Evolutionary conservation across 768 basidiomycete species (phyloP).

Genomic region (Asterophora parasitica): DNA sequence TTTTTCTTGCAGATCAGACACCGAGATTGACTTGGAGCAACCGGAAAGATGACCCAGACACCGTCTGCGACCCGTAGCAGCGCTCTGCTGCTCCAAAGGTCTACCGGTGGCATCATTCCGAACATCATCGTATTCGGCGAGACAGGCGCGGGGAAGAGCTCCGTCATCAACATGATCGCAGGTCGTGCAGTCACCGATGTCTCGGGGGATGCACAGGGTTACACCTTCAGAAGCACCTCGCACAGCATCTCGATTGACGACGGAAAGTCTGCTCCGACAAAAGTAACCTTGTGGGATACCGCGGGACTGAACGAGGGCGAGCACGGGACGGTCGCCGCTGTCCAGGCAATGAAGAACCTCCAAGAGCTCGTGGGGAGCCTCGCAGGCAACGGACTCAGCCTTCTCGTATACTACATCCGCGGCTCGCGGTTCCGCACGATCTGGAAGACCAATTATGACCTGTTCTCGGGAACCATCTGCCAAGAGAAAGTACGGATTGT

Average conservation of each 20-base stretch:
- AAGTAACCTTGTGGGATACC: slow-evolving; percentile 29
- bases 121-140: slow-evolving; percentile 36
- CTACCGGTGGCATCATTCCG: background rate
- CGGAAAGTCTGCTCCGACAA: slow-evolving; percentile 15
- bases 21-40: no score
- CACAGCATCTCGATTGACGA: slow-evolving; percentile 21
- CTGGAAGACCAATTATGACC: slow-evolving; percentile 29
- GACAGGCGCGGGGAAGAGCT: slow-evolving; percentile 29
- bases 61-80: background rate
- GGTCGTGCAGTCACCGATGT: slow-evolving; percentile 20
- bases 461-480: slow-evolving; percentile 33
- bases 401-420: slow-evolving; percentile 36
- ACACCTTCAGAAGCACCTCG: slow-evolving; percentile 26
- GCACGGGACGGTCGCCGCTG: slow-evolving; percentile 16
- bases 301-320: slow-evolving; percentile 34
- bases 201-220: slow-evolving; percentile 28
- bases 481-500: slow-evolving; percentile 32
- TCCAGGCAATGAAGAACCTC: slow-evolving; percentile 17
- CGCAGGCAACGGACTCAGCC: slow-evolving; percentile 17
- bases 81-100: background rate
- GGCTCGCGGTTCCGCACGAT: slow-evolving; percentile 20
- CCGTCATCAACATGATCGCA: slow-evolving; percentile 31
- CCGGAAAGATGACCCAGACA: no score
- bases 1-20: no score
- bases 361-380: slow-evolving; percentile 16